Evolutionary conservation across 1,139 yeast species (phyloP).

Genomic region (Debaryomycetaceae sp.): DNA sequence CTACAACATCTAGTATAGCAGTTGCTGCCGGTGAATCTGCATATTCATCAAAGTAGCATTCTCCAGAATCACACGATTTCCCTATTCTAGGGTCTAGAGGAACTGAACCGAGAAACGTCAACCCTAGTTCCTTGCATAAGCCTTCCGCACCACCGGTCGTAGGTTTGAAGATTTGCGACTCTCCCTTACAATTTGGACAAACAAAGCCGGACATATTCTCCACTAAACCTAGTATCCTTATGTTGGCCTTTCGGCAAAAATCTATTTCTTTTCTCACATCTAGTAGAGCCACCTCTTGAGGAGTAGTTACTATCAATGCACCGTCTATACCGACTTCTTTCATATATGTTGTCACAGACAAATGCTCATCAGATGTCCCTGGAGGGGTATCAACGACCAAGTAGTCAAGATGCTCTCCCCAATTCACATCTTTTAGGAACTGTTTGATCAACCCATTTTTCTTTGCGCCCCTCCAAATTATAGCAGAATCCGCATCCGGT

Average conservation of each 20-base stretch:
- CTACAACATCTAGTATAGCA: conserved; percentile 83
- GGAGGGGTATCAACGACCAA: conserved; percentile 96
- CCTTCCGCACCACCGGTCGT: conserved; percentile 96
- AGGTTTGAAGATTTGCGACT: conserved; percentile 85
- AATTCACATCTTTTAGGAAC: conserved; percentile 89
- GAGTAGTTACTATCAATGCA: conserved; percentile 92
- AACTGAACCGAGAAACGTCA: conserved; percentile 84
- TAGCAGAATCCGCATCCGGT: conserved; percentile 90
- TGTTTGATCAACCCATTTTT: conserved; percentile 92
- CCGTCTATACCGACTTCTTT: conserved; percentile 94
- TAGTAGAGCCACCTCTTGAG: conserved; percentile 92
- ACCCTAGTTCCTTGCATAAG: conserved; percentile 70
- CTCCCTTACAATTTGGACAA: conserved; percentile 90
- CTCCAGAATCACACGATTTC: conserved; percentile 83
- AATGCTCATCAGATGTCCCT: conserved; percentile 96
- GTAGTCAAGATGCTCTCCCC: conserved; percentile 87
- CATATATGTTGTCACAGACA: conserved; percentile 82
- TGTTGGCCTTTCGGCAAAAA: conserved; percentile 88
- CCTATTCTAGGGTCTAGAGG: conserved; percentile 97
- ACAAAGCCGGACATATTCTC: conserved; percentile 99
- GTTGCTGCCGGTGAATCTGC: conserved; percentile 94
- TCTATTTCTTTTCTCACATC: conserved; percentile 97
- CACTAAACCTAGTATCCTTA: conserved; percentile 81
- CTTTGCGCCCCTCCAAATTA: conserved; percentile 96
- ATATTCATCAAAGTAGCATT: conserved; percentile 72